Conservation (phyloP, 257 asterid genomes). For the Solanum paucissectum region DNA sequence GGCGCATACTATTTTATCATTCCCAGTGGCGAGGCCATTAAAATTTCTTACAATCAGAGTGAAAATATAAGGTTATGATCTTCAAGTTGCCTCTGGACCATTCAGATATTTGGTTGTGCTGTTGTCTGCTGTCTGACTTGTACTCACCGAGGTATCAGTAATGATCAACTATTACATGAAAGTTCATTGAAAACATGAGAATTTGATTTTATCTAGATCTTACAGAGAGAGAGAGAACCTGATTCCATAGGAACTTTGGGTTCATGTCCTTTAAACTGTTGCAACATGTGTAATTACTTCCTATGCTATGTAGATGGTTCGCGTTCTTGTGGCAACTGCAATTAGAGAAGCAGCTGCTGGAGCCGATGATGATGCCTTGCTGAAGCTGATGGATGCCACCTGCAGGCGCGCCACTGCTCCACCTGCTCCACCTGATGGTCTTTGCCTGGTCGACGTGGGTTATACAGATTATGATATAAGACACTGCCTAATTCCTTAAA, state of each 20-base stretch:
- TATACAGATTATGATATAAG: slow-evolving; percentile 51
- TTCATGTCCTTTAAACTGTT: not conserved
- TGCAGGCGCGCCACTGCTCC: slow-evolving; percentile 98
- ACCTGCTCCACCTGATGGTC: slow-evolving; percentile 96
- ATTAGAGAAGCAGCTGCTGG: slow-evolving; percentile 97
- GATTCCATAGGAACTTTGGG: not conserved
- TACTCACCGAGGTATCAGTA: not conserved
- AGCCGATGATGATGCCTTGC: slow-evolving; percentile 66
- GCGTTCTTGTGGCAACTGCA: slow-evolving; percentile 91
- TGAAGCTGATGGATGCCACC: slow-evolving; percentile 82
- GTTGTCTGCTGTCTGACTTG: not conserved
- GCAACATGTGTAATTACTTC: not conserved
- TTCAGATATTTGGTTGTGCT: not conserved
- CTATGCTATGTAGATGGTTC: slow-evolving; percentile 60
- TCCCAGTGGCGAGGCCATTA: not conserved
- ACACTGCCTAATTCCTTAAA: slow-evolving; percentile 51
- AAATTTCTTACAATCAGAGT: not conserved
- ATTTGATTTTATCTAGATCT: not conserved
- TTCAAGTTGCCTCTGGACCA: not conserved
- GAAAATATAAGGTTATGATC: not conserved
- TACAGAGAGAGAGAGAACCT: not conserved
- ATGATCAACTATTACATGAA: not conserved
- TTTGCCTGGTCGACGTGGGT: slow-evolving; percentile 86
- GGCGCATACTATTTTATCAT: not conserved
- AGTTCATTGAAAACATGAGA: not conserved